Conservation (phyloP, 2,329 filamentous ascomycete species). For the Penicillium sp. region DNA sequence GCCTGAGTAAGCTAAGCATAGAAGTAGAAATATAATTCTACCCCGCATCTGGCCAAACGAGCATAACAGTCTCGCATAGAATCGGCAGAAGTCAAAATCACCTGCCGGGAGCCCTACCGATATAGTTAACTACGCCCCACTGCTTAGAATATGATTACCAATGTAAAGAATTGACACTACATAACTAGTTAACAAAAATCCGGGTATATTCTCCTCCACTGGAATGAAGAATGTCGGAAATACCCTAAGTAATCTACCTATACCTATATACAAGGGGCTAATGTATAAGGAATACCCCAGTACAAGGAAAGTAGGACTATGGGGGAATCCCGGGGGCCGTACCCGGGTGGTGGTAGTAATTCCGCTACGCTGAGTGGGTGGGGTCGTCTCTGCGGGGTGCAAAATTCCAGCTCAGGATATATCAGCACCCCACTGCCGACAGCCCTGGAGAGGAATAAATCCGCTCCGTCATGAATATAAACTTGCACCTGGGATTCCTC, state of each 20-base stretch:
- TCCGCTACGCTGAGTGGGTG: conserved; percentile 12
- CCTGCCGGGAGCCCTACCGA: conserved; percentile 2
- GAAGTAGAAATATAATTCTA: too few relatives aligned
- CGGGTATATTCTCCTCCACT: conserved; percentile 17
- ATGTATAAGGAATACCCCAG: too few relatives aligned
- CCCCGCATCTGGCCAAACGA: too few relatives aligned
- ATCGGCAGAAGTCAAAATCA: background rate
- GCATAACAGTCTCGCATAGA: too few relatives aligned
- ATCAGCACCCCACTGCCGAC: conserved; percentile 5
- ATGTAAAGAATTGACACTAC: conserved; percentile 9
- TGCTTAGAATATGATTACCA: conserved; percentile 20
- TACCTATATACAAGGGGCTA: too few relatives aligned
- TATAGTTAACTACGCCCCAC: conserved; percentile 15
- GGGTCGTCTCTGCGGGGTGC: conserved; percentile 7
- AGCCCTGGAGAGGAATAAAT: background rate
- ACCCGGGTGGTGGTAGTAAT: conserved; percentile 6
- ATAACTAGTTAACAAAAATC: background rate
- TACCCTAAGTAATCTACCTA: too few relatives aligned
- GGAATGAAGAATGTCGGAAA: background rate
- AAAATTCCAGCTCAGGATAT: background rate
- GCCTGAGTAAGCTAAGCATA: too few relatives aligned
- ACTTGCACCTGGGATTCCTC: background rate
- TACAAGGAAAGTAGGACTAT: background rate
- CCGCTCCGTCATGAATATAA: conserved; percentile 4
- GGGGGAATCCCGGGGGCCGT: conserved; percentile 1